These are phyloP conservation scores for Vaccinium darrowii DNA, from an alignment of 148 eudicot species.

Conservation along the genomic window DNA sequence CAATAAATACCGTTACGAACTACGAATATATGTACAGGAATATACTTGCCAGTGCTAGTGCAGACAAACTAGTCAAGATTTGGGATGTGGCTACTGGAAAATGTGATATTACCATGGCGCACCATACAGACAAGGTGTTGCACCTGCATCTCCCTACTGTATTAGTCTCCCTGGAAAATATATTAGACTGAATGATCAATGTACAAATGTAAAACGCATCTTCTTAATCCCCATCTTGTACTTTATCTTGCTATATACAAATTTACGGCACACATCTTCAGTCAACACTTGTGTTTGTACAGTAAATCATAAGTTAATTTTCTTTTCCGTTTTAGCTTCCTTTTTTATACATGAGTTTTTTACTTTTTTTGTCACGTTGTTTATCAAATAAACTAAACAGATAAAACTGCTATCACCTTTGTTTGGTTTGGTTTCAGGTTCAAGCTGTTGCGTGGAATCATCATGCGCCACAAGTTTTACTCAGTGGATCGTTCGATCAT, in stretches of 20 bases:
- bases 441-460: constrained; percentile 95
- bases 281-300: not conserved
- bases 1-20: not conserved
- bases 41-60: constrained; percentile 94
- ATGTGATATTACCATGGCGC: constrained; percentile 81
- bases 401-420: not conserved
- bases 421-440: constrained; percentile 49
- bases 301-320: not conserved
- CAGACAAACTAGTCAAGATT: constrained; percentile 86
- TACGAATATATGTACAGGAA: constrained; percentile 45
- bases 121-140: constrained; percentile 81
- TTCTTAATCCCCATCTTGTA: not conserved
- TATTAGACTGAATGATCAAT: not conserved
- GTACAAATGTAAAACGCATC: not conserved
- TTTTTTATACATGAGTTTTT: not conserved
- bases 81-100: constrained; percentile 87
- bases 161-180: constrained; percentile 2
- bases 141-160: constrained; percentile 6
- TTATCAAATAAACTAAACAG: not conserved
- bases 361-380: not conserved
- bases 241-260: not conserved
- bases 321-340: not conserved
- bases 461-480: constrained; percentile 74
- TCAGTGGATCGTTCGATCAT: constrained; percentile 97
- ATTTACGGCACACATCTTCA: not conserved